A percentile compares a stretch with the other conserved stretches of the same genome.
phyloP scores from a whole-genome alignment of 768 basidiomycete genomes.

The Serendipita sp. region DNA sequence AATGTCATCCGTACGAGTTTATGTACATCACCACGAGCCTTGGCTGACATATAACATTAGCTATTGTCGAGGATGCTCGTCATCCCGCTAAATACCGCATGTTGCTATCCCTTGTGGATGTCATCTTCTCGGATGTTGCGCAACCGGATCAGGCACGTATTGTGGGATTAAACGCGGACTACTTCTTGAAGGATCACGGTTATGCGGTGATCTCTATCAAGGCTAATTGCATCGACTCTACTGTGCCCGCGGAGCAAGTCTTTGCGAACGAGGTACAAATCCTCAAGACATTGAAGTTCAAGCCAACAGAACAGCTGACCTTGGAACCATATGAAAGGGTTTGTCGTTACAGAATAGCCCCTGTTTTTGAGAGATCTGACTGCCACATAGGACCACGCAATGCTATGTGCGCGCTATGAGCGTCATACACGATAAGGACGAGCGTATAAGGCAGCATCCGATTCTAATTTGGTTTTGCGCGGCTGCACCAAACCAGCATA shows the following conservation, averaged over 20 bases:
- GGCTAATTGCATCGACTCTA: conserved; percentile 97
- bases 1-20: conserved; percentile 82
- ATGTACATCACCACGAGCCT: not conserved
- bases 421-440: conserved; percentile 25
- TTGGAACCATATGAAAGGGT: conserved; percentile 70
- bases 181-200: conserved; percentile 89
- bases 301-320: conserved; percentile 90
- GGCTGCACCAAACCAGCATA: too few relatives aligned
- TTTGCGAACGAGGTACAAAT: conserved; percentile 78
- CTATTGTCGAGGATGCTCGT: conserved; percentile 96
- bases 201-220: conserved; percentile 96
- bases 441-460: too few relatives aligned
- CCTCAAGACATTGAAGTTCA: conserved; percentile 65
- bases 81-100: conserved; percentile 94
- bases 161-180: conserved; percentile 79
- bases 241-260: conserved; percentile 74
- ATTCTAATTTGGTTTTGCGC: too few relatives aligned
- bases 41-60: conserved; percentile 23
- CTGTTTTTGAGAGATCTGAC: not conserved
- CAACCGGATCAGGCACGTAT: conserved; percentile 99
- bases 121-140: conserved; percentile 95
- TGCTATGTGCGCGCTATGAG: conserved; percentile 55
- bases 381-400: conserved; percentile 53
- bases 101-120: conserved; percentile 88
- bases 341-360: not conserved